These are phyloP conservation scores for Phaeosphaeria sp. DNA, from an alignment of 2,329 filamentous ascomycete species.

Conservation along the genomic window DNA sequence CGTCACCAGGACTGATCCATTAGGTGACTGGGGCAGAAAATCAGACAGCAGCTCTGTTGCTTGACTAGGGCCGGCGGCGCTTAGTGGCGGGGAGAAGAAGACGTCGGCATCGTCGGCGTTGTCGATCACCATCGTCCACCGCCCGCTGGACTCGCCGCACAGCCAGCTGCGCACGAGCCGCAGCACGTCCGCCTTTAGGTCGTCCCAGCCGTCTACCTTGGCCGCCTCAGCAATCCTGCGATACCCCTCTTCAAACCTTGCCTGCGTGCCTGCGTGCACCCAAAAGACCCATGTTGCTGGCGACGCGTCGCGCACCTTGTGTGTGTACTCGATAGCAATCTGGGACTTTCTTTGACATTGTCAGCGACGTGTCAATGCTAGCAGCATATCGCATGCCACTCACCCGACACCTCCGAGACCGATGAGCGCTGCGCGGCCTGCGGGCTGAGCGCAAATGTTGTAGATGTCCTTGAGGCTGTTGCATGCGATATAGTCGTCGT, in stretches of 20 bases:
- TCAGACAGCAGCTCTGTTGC: background rate
- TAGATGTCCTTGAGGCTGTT: no score
- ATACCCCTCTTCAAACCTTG: constrained; percentile 19
- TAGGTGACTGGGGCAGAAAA: constrained; percentile 14
- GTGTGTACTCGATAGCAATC: constrained; percentile 14
- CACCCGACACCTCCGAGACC: constrained; percentile 34
- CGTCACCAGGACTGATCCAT: constrained; percentile 20
- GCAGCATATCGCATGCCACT: background rate
- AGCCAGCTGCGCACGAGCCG: constrained; percentile 20
- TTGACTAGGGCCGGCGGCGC: background rate
- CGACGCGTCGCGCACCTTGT: constrained; percentile 9
- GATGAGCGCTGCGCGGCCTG: constrained; percentile 34
- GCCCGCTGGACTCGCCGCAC: background rate
- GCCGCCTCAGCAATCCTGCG: constrained; percentile 21
- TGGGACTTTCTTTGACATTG: constrained; percentile 25
- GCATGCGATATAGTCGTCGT: no score
- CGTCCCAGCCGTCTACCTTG: constrained; percentile 13
- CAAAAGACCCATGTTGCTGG: constrained; percentile 25
- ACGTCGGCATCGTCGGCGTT: constrained; percentile 21
- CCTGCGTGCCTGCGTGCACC: constrained; percentile 4
- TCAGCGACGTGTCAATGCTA: background rate
- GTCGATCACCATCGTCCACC: constrained; percentile 29
- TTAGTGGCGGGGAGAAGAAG: background rate
- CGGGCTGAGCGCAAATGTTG: no score
- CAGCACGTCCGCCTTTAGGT: constrained; percentile 18